phyloP scores from a whole-genome alignment of 192 early-diverging fungal species.

The Thoreauomyces humboldtii region DNA sequence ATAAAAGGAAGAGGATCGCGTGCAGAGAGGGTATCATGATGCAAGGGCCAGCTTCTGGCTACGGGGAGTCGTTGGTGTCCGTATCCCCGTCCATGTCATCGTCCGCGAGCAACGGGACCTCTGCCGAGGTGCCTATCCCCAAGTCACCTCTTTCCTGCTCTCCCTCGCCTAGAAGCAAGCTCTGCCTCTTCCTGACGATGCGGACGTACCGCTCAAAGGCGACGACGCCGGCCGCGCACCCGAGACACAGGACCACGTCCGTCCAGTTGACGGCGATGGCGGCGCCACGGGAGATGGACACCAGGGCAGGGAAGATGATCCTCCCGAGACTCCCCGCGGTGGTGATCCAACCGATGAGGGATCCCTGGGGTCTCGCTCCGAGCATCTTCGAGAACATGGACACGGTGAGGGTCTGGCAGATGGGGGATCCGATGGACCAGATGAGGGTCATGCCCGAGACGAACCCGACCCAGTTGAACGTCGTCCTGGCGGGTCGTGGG shows the following conservation, averaged over 20 bases:
- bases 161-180: slow-evolving; percentile 1
- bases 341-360: slow-evolving; percentile 37
- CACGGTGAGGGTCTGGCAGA: slow-evolving; percentile 43
- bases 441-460: slow-evolving; percentile 31
- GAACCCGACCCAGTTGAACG: slow-evolving; percentile 11
- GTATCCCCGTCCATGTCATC: slow-evolving; percentile 2
- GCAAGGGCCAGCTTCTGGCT: no score
- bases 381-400: slow-evolving; percentile 37
- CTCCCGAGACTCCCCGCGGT: slow-evolving; percentile 35
- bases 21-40: no score
- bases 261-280: slow-evolving; percentile 19
- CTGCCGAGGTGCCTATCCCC: not conserved
- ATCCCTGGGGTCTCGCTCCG: slow-evolving; percentile 31
- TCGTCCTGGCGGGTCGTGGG: not conserved
- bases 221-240: slow-evolving; percentile 13
- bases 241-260: slow-evolving; percentile 19
- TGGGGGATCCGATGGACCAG: slow-evolving; percentile 39
- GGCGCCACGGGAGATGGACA: slow-evolving; percentile 5
- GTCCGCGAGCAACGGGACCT: not conserved
- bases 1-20: no score
- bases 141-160: not conserved
- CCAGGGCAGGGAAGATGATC: slow-evolving; percentile 33
- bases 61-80: no score
- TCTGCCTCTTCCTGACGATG: not conserved
- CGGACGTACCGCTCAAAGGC: slow-evolving; percentile 15